Conservation (phyloP, 2,329 filamentous ascomycete genomes). For the Coleophoma eucalyptorum region DNA sequence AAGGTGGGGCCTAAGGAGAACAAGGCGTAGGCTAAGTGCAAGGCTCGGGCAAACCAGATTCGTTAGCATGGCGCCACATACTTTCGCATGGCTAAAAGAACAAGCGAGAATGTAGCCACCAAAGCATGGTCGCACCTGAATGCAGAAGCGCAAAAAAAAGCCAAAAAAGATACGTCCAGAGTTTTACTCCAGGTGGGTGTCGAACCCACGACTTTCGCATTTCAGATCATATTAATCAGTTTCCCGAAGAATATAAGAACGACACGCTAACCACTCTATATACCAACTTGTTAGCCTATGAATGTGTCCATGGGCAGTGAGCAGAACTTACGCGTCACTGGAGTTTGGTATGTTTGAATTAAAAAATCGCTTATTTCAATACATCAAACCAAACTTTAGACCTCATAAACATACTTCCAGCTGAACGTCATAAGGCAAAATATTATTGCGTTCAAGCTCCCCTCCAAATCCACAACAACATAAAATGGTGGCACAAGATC, state of each 20-base stretch:
- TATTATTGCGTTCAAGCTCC: not conserved
- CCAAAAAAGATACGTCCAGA: not conserved
- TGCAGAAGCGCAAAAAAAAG: not conserved
- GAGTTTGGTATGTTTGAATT: conserved; percentile 22
- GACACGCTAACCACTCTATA: conserved; percentile 34
- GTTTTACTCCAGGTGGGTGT: conserved; percentile 29
- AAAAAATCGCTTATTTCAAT: conserved; percentile 17
- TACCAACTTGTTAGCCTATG: conserved; percentile 11
- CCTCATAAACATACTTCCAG: not conserved
- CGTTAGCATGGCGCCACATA: too few species aligned
- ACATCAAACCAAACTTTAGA: not conserved
- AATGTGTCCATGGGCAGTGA: conserved; percentile 6
- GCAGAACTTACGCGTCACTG: conserved; percentile 11
- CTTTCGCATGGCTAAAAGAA: too few species aligned
- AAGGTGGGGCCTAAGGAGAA: too few species aligned
- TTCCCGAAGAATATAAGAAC: conserved; percentile 30
- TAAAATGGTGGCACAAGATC: conserved; percentile 15
- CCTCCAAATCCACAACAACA: not conserved
- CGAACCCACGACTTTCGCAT: conserved; percentile 35
- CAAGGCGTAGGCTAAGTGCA: too few species aligned
- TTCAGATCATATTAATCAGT: conserved; percentile 22
- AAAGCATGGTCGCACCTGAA: too few species aligned
- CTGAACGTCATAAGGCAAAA: not conserved
- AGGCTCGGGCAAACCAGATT: too few species aligned
- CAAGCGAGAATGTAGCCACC: too few species aligned